Base-by-base conservation (phyloP, 345 rosid species). In the Trapa bicornis region DNA sequence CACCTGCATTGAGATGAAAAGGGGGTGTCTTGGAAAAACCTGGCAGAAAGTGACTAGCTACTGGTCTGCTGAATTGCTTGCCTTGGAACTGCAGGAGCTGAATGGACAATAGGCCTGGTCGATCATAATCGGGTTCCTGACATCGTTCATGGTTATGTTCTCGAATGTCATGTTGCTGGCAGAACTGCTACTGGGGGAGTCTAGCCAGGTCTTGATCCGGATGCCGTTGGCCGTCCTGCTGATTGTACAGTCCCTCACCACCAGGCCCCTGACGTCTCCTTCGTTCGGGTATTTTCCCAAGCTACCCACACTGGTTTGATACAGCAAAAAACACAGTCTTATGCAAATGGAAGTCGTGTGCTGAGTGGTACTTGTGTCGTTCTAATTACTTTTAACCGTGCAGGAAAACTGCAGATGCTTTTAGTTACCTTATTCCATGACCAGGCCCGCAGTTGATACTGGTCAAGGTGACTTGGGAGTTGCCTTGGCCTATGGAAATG, bases 171-270 rank as follows among this genome's bases (percentile, higher is more conserved):
- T 81, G 65, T 85, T 81, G 39, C 85, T 78, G n/a, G 87, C 92
- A 16, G 78, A 58, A 50, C 86, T 81, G 72, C 74, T 65, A 54
- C 82, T 80, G 2, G 81, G 84, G 39, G 86, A 88, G 62, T 81
- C 61, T 8, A 86, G 83, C 89, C 88, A 83, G 5, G 88, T 88
- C 76, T 84, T 88, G 73, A 84, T 86, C 78, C 89, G 74, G 48
- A 83, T 75, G 47, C 89, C 88, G 62, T 83, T 79, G 3, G 71
- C 64, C 0, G 90, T 82, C 63, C 82, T 73, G 36, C 54, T 78
- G 69, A 85, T 75, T 29, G 65, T 80, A 75, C 85, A 75, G 64
- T 85, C 84, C 75, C 61, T 83, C 8, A 88, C 85, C 37, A 79
- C 75, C 0, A 86, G 70, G 13, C 83, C 82, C 4, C 68, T 83